Conservation (phyloP, 2,329 filamentous ascomycete species). For the Diaporthe nobilis region DNA sequence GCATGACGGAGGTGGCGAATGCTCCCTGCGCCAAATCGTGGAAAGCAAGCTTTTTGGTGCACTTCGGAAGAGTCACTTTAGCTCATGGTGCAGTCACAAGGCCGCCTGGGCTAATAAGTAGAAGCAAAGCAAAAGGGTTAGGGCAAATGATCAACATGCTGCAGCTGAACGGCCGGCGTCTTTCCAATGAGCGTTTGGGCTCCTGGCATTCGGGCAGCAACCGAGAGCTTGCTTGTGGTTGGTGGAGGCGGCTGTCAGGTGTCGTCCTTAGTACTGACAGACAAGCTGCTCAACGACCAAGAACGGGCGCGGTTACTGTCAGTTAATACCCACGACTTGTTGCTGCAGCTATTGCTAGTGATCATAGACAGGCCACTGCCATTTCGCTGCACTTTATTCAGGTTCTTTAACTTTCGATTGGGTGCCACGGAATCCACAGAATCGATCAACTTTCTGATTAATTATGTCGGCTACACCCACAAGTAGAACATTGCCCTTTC, state of each 20-base stretch:
- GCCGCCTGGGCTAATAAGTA: neutral
- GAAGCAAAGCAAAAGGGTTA: slow-evolving; percentile 15
- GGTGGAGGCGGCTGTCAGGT: neutral
- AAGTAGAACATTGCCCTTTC: too few relatives aligned
- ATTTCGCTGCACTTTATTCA: too few relatives aligned
- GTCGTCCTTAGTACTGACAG: neutral
- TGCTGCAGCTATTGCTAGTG: too few relatives aligned
- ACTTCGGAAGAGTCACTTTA: neutral
- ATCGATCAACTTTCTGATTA: too few relatives aligned
- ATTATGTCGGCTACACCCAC: too few relatives aligned
- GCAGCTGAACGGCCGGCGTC: neutral
- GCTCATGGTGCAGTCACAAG: slow-evolving; percentile 9
- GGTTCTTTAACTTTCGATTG: too few relatives aligned
- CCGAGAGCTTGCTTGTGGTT: neutral
- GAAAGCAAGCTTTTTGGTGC: slow-evolving; percentile 16
- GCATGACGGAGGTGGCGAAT: slow-evolving; percentile 39
- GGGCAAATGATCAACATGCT: slow-evolving; percentile 6
- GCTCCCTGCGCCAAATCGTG: slow-evolving; percentile 1
- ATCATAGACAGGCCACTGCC: too few relatives aligned
- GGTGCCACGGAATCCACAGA: too few relatives aligned
- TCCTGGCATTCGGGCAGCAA: neutral
- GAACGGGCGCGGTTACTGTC: too few relatives aligned
- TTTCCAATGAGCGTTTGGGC: neutral
- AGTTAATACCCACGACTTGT: too few relatives aligned
- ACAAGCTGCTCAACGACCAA: neutral